A percentile compares a stretch with the other conserved stretches of the same genome.
These are phyloP conservation scores for Neurospora tetrasperma DNA, from an alignment of 495 filamentous ascomycete genomes.

Conservation along the genomic window DNA sequence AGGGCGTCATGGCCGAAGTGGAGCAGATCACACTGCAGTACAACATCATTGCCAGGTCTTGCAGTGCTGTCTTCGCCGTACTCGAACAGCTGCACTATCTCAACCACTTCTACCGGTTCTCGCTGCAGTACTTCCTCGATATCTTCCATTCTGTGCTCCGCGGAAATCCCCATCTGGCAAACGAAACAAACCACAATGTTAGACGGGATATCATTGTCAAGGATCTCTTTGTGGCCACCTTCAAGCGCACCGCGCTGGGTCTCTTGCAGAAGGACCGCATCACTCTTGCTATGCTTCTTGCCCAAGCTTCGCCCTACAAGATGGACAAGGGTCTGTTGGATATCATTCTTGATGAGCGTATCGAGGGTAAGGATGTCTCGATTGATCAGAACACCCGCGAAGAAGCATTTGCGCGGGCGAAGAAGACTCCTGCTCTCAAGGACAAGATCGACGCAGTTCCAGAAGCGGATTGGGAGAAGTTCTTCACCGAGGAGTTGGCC, in stretches of 20 bases:
- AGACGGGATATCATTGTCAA: conserved; percentile 80
- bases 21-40: conserved; percentile 91
- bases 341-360: conserved; percentile 65
- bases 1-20: conserved; percentile 96
- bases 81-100: conserved; percentile 95
- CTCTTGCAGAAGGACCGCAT: conserved; percentile 89
- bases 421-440: conserved; percentile 63
- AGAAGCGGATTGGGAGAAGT: conserved; percentile 62
- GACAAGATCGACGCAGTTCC: conserved; percentile 52
- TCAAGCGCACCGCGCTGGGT: conserved; percentile 84
- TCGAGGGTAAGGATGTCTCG: conserved; percentile 72
- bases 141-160: conserved; percentile 93
- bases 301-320: conserved; percentile 83
- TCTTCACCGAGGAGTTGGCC: conserved; percentile 76
- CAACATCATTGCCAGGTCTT: conserved; percentile 81
- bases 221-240: conserved; percentile 83
- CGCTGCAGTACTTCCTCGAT: conserved; percentile 91
- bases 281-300: conserved; percentile 90
- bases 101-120: conserved; percentile 99
- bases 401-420: conserved; percentile 57
- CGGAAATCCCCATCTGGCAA: conserved; percentile 61
- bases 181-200: conserved; percentile 60
- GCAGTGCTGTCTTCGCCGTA: conserved; percentile 92
- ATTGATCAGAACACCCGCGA: conserved; percentile 51
- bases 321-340: conserved; percentile 89